Conservation (phyloP, 1,284 basidiomycete species). For the Trichosporon sp. region DNA sequence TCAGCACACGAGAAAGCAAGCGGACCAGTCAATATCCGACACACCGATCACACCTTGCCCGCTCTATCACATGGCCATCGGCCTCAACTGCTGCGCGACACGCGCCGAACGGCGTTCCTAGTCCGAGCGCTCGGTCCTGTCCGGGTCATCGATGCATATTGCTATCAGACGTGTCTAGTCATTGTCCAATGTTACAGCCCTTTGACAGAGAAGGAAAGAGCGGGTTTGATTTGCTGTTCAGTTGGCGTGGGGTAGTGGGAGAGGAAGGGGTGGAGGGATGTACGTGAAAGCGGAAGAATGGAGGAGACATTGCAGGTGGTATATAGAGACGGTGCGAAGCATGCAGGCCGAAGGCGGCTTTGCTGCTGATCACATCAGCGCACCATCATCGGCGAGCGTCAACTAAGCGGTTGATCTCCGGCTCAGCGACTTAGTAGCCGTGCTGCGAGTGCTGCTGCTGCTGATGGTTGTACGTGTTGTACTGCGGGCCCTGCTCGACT, state of each 20-base stretch:
- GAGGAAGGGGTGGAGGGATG: neutral
- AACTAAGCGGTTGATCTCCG: neutral
- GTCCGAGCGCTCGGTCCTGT: too few relatives aligned
- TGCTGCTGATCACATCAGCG: neutral
- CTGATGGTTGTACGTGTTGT: neutral
- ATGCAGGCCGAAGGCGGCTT: neutral
- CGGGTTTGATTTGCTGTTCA: neutral
- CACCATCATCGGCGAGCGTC: neutral
- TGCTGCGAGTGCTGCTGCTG: too few relatives aligned
- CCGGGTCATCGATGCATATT: slow-evolving; percentile 3
- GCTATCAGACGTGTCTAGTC: slow-evolving; percentile 5
- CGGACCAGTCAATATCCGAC: neutral
- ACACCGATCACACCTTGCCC: neutral
- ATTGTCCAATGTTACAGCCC: slow-evolving; percentile 3
- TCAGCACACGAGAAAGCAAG: neutral
- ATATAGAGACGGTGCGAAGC: neutral
- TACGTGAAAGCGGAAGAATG: neutral
- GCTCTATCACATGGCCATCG: neutral
- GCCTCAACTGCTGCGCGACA: neutral
- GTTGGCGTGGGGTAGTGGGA: neutral
- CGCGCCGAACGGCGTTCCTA: neutral
- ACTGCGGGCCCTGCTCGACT: neutral
- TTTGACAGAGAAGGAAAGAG: slow-evolving; percentile 1
- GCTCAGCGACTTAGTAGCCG: neutral
- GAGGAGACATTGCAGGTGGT: neutral